These are phyloP conservation scores for Atkinsonella texensis DNA, from an alignment of 2,329 filamentous ascomycete genomes.

Conservation along the genomic window DNA sequence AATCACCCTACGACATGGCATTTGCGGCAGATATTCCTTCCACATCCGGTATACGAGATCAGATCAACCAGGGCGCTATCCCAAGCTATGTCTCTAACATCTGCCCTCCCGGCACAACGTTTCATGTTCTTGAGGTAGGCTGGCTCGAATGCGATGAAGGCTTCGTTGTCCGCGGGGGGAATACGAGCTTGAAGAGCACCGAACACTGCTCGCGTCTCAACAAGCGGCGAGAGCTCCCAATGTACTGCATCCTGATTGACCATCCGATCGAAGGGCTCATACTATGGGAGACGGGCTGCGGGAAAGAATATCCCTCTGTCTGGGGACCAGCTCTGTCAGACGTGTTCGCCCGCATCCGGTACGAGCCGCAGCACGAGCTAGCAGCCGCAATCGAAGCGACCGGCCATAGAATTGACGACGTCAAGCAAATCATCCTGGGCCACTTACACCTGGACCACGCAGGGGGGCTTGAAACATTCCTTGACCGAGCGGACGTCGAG, in stretches of 20 bases:
- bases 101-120: neutral
- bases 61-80: neutral
- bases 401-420: constrained; percentile 28
- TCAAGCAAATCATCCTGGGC: constrained; percentile 33
- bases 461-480: constrained; percentile 32
- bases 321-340: constrained; percentile 10
- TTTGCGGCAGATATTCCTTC: neutral
- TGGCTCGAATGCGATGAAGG: constrained; percentile 3
- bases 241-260: constrained; percentile 7
- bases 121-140: constrained; percentile 2
- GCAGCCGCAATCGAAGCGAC: constrained; percentile 10
- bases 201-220: neutral
- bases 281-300: constrained; percentile 10
- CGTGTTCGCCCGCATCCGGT: constrained; percentile 10
- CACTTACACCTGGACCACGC: constrained; percentile 37
- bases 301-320: constrained; percentile 10
- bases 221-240: constrained; percentile 1
- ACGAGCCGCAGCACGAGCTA: constrained; percentile 9
- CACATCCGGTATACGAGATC: neutral
- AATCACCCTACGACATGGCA: neutral
- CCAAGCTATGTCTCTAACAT: constrained; percentile 1
- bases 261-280: constrained; percentile 11
- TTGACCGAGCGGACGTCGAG: constrained; percentile 25
- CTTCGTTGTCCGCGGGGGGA: constrained; percentile 3
- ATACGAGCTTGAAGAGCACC: constrained; percentile 1